Evolutionary conservation across 129 eudicot species (phyloP).

Genomic region (Centrapalus pauciflorus): DNA sequence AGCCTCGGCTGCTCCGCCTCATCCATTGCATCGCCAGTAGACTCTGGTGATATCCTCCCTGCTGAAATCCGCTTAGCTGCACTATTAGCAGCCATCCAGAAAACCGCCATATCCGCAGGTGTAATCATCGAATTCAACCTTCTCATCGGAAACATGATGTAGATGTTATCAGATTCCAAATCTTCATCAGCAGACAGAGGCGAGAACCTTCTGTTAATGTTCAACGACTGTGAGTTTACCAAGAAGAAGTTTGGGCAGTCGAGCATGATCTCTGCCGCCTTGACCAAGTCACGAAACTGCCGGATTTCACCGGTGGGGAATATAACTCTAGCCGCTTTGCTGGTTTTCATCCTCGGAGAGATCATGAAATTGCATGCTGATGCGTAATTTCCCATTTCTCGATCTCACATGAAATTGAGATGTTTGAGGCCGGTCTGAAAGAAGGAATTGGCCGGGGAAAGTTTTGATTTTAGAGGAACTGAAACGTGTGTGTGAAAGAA

Average conservation of each 20-base stretch:
- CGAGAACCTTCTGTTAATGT: conserved; percentile 41
- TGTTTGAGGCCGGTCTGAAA: background rate
- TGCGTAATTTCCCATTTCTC: conserved; percentile 42
- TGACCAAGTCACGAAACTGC: too few relatives aligned
- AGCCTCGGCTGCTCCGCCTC: conserved; percentile 21
- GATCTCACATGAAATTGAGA: background rate
- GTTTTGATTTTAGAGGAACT: background rate
- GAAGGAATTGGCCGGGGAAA: background rate
- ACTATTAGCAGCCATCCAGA: too few relatives aligned
- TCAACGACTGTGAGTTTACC: conserved; percentile 37
- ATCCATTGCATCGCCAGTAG: too few relatives aligned
- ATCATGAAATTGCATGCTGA: conserved; percentile 30
- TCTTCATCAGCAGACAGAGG: too few relatives aligned
- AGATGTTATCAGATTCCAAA: conserved; percentile 42
- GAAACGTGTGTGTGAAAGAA: conserved; percentile 9
- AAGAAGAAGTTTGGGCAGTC: too few relatives aligned
- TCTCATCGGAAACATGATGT: conserved; percentile 59
- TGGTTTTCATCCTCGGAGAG: too few relatives aligned
- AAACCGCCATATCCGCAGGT: too few relatives aligned
- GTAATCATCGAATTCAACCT: conserved; percentile 47
- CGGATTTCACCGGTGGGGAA: too few relatives aligned
- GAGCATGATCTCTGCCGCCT: too few relatives aligned
- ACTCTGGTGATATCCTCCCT: too few relatives aligned
- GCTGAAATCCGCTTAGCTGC: conserved; percentile 35
- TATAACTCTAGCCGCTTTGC: too few relatives aligned